Conservation (phyloP, 352 stramenopile genomes). For the Nothophytophthora sp. region DNA sequence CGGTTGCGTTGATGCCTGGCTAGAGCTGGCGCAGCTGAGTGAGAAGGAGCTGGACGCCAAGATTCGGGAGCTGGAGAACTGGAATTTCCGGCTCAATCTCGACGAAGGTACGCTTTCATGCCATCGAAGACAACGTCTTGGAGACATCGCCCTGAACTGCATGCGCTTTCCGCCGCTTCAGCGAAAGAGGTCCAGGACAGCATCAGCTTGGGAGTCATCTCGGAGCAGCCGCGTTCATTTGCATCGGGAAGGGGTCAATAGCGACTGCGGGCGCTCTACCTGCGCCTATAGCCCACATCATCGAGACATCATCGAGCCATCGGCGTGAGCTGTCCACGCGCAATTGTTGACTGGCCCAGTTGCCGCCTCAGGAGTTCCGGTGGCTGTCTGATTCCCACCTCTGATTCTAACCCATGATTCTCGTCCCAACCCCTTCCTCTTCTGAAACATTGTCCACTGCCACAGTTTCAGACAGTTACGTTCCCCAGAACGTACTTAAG, state of each 20-base stretch:
- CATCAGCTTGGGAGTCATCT: slow-evolving; percentile 39
- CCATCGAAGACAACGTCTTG: not conserved
- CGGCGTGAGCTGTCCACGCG: too few species aligned
- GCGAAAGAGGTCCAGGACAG: slow-evolving; percentile 46
- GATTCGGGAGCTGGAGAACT: slow-evolving; percentile 81
- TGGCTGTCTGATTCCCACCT: too few species aligned
- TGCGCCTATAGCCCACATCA: too few species aligned
- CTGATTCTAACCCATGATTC: too few species aligned
- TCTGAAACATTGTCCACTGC: too few species aligned
- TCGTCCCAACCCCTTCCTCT: too few species aligned
- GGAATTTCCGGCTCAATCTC: slow-evolving; percentile 80
- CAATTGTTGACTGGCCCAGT: slow-evolving; percentile 23
- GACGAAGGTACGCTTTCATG: slow-evolving; percentile 54
- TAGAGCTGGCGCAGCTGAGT: slow-evolving; percentile 50
- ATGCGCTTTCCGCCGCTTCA: slow-evolving; percentile 8
- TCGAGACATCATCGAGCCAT: too few species aligned
- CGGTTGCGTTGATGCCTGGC: not conserved
- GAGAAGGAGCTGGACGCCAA: slow-evolving; percentile 74
- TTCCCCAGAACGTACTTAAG: too few species aligned
- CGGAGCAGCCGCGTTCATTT: slow-evolving; percentile 1
- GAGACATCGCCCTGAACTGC: not conserved
- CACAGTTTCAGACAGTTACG: too few species aligned
- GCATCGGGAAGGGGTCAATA: not conserved
- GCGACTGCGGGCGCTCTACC: too few species aligned
- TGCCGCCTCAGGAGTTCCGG: too few species aligned